These are phyloP conservation scores for Spergularia azorica DNA, from an alignment of 179 eudicot species.

Conservation along the genomic window DNA sequence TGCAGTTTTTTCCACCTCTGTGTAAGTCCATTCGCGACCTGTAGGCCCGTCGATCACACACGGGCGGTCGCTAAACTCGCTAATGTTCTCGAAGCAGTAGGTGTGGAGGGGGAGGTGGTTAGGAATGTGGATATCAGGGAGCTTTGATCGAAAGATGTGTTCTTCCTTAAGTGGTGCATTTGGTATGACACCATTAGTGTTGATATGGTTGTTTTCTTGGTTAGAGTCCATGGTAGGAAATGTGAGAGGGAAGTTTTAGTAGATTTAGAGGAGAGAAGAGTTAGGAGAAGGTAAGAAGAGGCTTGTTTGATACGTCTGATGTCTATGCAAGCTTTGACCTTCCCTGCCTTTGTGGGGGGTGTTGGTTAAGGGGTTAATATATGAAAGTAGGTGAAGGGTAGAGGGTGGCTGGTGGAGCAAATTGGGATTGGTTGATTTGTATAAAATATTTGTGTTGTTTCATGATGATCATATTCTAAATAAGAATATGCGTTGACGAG, in stretches of 20 bases:
- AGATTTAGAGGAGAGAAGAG: slow-evolving; percentile 10
- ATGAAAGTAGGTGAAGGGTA: slow-evolving; percentile 37
- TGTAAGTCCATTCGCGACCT: slow-evolving; percentile 50
- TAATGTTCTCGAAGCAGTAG: slow-evolving; percentile 68
- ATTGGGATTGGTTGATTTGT: slow-evolving; percentile 23
- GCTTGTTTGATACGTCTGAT: too few species aligned
- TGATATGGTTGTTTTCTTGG: not conserved
- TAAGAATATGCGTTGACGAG: not conserved
- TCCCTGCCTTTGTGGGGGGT: slow-evolving; percentile 22
- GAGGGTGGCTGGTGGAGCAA: slow-evolving; percentile 29
- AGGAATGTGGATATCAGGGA: slow-evolving; percentile 79
- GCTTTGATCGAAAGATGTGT: slow-evolving; percentile 69
- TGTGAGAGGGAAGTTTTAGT: not conserved
- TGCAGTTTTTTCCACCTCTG: slow-evolving; percentile 58
- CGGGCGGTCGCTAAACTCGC: slow-evolving; percentile 42
- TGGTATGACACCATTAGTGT: not conserved
- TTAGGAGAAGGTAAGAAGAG: not conserved
- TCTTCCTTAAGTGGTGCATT: slow-evolving; percentile 29
- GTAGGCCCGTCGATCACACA: slow-evolving; percentile 70
- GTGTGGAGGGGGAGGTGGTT: slow-evolving; percentile 68
- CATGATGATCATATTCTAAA: not conserved
- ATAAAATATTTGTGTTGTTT: not conserved
- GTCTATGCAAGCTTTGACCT: not conserved
- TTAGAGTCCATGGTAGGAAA: slow-evolving; percentile 20
- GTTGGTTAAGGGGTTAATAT: slow-evolving; percentile 34